Evolutionary conservation across 2,329 filamentous ascomycete species (phyloP).

Genomic region (Trichophaea hybrida): DNA sequence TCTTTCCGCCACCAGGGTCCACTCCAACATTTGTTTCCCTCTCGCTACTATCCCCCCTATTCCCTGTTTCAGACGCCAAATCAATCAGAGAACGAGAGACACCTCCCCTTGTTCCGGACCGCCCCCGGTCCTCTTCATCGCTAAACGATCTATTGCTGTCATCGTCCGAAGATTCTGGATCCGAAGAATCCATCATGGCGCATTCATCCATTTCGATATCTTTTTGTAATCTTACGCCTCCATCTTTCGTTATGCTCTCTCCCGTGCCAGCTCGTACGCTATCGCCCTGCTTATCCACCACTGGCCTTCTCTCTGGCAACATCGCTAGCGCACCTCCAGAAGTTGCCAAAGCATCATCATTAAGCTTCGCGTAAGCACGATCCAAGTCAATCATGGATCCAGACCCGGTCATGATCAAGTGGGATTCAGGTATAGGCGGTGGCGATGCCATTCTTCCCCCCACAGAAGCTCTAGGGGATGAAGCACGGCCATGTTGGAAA

Average conservation of each 20-base stretch:
- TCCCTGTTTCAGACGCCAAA: slow-evolving; percentile 16
- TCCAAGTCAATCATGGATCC: slow-evolving; percentile 51
- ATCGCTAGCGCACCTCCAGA: slow-evolving; percentile 49
- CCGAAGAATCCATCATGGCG: slow-evolving; percentile 28
- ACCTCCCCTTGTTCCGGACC: slow-evolving; percentile 8
- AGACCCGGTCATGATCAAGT: slow-evolving; percentile 43
- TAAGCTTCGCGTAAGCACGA: slow-evolving; percentile 55
- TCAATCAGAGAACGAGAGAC: slow-evolving; percentile 28
- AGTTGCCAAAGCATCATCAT: slow-evolving; percentile 53
- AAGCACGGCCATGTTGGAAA: slow-evolving; percentile 29
- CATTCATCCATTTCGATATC: slow-evolving; percentile 48
- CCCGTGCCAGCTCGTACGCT: slow-evolving; percentile 29
- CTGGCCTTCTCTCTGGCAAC: slow-evolving; percentile 43
- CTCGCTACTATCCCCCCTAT: slow-evolving; percentile 28
- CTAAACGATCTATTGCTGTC: slow-evolving; percentile 7
- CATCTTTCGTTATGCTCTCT: slow-evolving; percentile 35
- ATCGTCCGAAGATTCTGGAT: slow-evolving; percentile 28
- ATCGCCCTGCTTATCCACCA: slow-evolving; percentile 34
- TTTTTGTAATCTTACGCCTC: slow-evolving; percentile 48
- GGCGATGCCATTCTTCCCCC: slow-evolving; percentile 29
- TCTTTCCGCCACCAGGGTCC: slow-evolving; percentile 41
- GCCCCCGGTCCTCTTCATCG: slow-evolving; percentile 23
- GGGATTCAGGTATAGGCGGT: slow-evolving; percentile 11
- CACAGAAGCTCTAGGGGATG: slow-evolving; percentile 28
- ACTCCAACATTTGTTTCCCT: slow-evolving; percentile 43